Evolutionary conservation across 164 flowering plant genomes (phyloP).

Genomic region (Warburgia ugandensis): DNA sequence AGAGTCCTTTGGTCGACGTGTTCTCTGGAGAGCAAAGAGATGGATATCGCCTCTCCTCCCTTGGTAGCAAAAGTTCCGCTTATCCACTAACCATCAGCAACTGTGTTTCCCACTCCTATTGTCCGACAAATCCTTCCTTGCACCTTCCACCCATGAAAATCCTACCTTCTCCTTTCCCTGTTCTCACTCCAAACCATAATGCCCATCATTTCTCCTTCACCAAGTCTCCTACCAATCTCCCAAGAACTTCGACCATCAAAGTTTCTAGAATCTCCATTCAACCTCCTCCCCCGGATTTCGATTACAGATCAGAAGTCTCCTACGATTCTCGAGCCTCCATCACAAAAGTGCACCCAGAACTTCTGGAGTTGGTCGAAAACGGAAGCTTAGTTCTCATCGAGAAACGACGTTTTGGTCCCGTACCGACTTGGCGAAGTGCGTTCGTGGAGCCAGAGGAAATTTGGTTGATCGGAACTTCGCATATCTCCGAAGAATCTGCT

Average conservation of each 20-base stretch:
- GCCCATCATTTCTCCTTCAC: conserved; percentile 6
- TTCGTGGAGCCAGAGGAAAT: conserved; percentile 86
- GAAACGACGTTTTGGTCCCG: conserved; percentile 73
- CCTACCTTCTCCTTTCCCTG: conserved; percentile 20
- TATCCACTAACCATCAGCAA: too few relatives aligned
- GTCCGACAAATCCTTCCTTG: too few relatives aligned
- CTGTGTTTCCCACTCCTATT: too few relatives aligned
- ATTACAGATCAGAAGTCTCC: conserved; percentile 46
- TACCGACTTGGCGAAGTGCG: conserved; percentile 67
- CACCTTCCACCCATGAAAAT: too few relatives aligned
- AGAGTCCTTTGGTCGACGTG: too few relatives aligned
- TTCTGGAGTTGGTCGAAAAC: conserved; percentile 60
- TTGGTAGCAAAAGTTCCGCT: too few relatives aligned
- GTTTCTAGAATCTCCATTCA: conserved; percentile 33
- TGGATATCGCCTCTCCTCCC: too few relatives aligned
- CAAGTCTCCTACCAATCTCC: conserved; percentile 9
- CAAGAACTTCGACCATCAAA: conserved; percentile 8
- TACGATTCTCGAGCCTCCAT: conserved; percentile 33
- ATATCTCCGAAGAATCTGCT: conserved; percentile 45
- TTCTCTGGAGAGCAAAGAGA: too few relatives aligned
- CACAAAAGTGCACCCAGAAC: conserved; percentile 44
- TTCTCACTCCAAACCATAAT: conserved; percentile 29
- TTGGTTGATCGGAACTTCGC: conserved; percentile 78
- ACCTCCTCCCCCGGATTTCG: conserved; percentile 72
- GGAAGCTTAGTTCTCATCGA: conserved; percentile 57